Evolutionary conservation across 805 yeast species (phyloP), one percentile per base, ranked within the genome.

Genomic region (Hanseniaspora nectarophila): DNA sequence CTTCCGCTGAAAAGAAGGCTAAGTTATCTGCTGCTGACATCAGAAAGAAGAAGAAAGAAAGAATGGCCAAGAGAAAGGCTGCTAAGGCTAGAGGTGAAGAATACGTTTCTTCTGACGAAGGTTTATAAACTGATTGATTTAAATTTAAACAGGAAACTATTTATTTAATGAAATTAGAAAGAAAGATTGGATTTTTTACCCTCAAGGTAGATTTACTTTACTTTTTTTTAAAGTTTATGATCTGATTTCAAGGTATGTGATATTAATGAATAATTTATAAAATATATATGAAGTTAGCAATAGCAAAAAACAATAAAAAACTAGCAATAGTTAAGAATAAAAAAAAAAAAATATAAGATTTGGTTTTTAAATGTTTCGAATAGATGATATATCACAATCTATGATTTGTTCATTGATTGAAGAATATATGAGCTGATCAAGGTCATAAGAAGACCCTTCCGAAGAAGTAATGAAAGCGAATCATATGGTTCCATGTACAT

Each of bases 21-120:
- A 92, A 92, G 85, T 80, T 92, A 70, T 85, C 97, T 63, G 88
- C 97, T 71, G 97, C 98, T 62, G 99, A 92, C 76, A 79, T 90
- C 73, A 87, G 99, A 83, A 92, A 92, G 96, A 92, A 92, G 96
- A 92, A 92, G 97, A 92, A 92, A 95, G 98, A 92, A 79, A 88
- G 99, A 83, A 89, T 92, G 97, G 87, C 85, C 85, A 92, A 90
- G 95, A 92, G 90, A 97, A 92, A 92, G 95, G 95, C 84, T 74
- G 74, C 89, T 71, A 92, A 92, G 95, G 95, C 84, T 74, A 73
- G 89, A 72, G 97, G 97, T 80, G 98, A 92, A 71, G 97, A 92
- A 73, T 94, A 92, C 73, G 97, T 88, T 63, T 90, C 97, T 60
- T 92, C 95, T 65, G 54, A 52, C 64, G 98, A 90, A 54, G 92